Evolutionary conservation across 305 asterid species (phyloP).

Genomic region (Fraxinus xanthoxyloides): DNA sequence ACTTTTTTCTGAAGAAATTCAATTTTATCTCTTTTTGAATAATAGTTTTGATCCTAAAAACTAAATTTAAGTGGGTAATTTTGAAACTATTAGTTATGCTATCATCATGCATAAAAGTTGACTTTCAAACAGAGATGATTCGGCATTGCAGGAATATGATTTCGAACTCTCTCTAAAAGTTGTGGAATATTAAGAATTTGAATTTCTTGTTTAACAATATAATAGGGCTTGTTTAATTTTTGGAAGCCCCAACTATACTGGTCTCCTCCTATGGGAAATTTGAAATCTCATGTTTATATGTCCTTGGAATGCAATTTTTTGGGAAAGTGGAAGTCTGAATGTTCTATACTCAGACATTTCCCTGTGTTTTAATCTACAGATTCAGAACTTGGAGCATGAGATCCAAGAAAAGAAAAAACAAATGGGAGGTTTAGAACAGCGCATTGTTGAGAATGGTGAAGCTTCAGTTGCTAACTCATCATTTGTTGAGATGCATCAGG

Average conservation of each 20-base stretch:
- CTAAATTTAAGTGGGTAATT: background rate
- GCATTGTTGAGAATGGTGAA: conserved; percentile 80
- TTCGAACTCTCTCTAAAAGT: background rate
- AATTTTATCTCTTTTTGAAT: background rate
- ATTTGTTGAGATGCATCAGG: conserved; percentile 49
- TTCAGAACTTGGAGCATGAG: conserved; percentile 79
- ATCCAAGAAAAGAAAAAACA: conserved; percentile 82
- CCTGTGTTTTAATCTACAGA: conserved; percentile 39
- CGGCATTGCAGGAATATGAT: background rate
- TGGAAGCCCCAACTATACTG: background rate
- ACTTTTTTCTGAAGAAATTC: background rate
- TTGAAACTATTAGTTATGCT: background rate
- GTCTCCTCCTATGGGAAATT: background rate
- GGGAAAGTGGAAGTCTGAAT: conserved; percentile 10
- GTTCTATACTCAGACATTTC: conserved; percentile 2
- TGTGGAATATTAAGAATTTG: background rate
- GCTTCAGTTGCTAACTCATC: conserved; percentile 83
- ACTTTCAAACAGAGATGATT: background rate
- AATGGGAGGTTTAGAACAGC: conserved; percentile 78
- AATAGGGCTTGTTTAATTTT: background rate
- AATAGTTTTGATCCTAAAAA: background rate
- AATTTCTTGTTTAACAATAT: background rate
- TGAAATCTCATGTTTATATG: background rate
- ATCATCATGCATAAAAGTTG: background rate
- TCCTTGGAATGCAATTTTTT: conserved; percentile 10